These are phyloP conservation scores for Ceratocystis alfenasii DNA, from an alignment of 2,329 filamentous ascomycete genomes.

Conservation along the genomic window DNA sequence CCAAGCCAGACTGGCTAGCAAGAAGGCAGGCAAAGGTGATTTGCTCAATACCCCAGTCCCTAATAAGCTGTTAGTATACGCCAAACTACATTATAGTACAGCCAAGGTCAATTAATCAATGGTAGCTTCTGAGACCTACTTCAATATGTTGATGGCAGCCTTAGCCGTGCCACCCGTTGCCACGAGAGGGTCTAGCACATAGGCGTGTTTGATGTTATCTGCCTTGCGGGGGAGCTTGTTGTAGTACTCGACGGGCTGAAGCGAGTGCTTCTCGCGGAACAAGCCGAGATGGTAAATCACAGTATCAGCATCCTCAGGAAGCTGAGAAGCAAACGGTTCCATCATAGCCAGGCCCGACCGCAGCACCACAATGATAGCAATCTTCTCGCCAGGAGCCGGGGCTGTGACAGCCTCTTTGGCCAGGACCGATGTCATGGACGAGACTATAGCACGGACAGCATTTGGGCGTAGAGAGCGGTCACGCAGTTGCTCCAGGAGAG, in stretches of 20 bases:
- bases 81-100: too few relatives aligned
- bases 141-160: constrained; percentile 78
- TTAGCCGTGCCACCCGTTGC: constrained; percentile 83
- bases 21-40: constrained; percentile 68
- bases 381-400: constrained; percentile 24
- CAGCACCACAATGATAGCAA: constrained; percentile 30
- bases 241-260: constrained; percentile 92
- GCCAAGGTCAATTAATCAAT: background rate
- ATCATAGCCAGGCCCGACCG: constrained; percentile 32
- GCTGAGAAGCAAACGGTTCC: constrained; percentile 52
- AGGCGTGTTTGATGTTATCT: constrained; percentile 45
- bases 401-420: constrained; percentile 24
- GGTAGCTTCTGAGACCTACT: constrained; percentile 25
- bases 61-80: constrained; percentile 7
- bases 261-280: constrained; percentile 77
- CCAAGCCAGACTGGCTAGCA: constrained; percentile 59
- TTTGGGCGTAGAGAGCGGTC: constrained; percentile 22
- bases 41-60: constrained; percentile 77
- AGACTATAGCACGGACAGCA: constrained; percentile 25
- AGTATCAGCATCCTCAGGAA: constrained; percentile 65
- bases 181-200: constrained; percentile 84
- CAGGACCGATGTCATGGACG: constrained; percentile 25
- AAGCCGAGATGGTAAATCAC: constrained; percentile 89
- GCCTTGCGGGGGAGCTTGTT: constrained; percentile 80
- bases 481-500: constrained; percentile 22